Evolutionary conservation across 257 asterid genomes (phyloP).

Genomic region (Nicotiana sylvestris): DNA sequence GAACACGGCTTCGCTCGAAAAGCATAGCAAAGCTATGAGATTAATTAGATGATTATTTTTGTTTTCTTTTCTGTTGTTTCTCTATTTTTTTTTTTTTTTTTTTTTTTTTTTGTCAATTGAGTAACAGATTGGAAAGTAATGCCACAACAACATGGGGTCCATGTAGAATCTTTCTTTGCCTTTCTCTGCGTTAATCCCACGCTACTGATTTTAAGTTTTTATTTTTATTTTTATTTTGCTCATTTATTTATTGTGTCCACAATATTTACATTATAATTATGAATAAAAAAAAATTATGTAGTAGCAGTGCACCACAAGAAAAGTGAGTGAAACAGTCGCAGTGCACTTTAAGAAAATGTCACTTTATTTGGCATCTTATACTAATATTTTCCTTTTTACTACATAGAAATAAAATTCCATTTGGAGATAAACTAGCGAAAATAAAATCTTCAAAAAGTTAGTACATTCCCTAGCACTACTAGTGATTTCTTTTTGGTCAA

Average conservation of each 20-base stretch:
- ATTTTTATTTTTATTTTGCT: background rate
- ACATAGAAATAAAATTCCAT: too few species aligned
- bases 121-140: conserved; percentile 9
- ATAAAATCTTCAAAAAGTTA: too few species aligned
- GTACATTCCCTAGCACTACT: too few species aligned
- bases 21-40: background rate
- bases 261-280: background rate
- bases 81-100: background rate
- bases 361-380: too few species aligned
- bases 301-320: background rate
- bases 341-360: background rate
- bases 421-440: too few species aligned
- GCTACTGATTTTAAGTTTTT: conserved; percentile 24
- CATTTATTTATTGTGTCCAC: conserved; percentile 10
- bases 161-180: conserved; percentile 17
- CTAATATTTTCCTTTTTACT: too few species aligned
- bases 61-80: background rate
- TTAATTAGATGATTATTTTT: background rate
- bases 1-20: background rate
- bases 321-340: background rate
- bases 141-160: conserved; percentile 22
- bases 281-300: background rate
- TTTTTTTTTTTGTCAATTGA: background rate
- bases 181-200: conserved; percentile 37
- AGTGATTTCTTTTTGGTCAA: too few species aligned